phyloP scores from a whole-genome alignment of 2,329 filamentous ascomycete genomes.

The Trichoderma sp. region DNA sequence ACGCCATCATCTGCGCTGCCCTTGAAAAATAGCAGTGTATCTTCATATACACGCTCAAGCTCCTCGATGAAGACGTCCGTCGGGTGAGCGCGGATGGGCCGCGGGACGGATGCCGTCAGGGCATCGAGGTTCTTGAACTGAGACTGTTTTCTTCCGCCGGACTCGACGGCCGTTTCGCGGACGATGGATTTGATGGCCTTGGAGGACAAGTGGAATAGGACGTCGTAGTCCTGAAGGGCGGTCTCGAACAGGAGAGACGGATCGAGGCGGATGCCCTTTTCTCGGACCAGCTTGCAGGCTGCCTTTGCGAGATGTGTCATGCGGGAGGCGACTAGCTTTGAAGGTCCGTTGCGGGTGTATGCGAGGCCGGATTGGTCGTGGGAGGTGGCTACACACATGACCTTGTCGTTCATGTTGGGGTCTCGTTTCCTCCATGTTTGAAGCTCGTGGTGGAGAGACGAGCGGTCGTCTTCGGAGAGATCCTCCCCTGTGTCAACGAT shows the following conservation, averaged over 20 bases:
- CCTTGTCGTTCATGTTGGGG: constrained; percentile 79
- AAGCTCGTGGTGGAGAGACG: constrained; percentile 67
- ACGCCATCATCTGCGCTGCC: constrained; percentile 56
- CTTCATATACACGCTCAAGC: constrained; percentile 63
- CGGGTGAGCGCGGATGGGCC: constrained; percentile 58
- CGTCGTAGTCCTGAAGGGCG: constrained; percentile 75
- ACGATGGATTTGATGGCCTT: constrained; percentile 47
- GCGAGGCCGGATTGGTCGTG: constrained; percentile 74
- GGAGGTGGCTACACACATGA: constrained; percentile 78
- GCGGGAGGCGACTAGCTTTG: constrained; percentile 78
- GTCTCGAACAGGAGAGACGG: constrained; percentile 63
- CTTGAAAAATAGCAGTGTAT: constrained; percentile 76
- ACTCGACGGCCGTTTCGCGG: constrained; percentile 38
- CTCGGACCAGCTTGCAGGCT: constrained; percentile 61
- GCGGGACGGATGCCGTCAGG: constrained; percentile 44
- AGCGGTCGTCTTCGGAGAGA: constrained; percentile 59
- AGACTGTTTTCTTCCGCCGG: constrained; percentile 40
- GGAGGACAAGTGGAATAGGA: constrained; percentile 70
- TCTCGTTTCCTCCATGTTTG: constrained; percentile 86
- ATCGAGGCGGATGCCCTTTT: constrained; percentile 53
- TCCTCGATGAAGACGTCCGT: constrained; percentile 64
- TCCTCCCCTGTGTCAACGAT: constrained; percentile 69
- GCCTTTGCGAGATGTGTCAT: constrained; percentile 80
- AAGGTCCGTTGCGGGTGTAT: constrained; percentile 71
- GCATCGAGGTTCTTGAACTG: constrained; percentile 80